phyloP scores from a whole-genome alignment of 2,329 filamentous ascomycete species.

The Xylariaceae sp. region DNA sequence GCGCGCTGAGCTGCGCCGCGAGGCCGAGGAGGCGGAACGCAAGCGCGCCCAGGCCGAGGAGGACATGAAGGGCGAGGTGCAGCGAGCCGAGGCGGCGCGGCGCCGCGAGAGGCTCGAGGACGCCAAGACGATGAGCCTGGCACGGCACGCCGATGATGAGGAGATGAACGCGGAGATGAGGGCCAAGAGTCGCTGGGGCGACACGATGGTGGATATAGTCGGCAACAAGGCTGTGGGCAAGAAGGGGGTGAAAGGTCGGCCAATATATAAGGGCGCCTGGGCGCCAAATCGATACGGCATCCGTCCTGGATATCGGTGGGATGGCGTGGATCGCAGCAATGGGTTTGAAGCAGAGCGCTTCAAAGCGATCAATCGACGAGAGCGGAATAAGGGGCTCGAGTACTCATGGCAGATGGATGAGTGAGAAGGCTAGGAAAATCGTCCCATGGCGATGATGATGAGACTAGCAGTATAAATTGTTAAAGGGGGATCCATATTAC shows the following conservation, averaged over 20 bases:
- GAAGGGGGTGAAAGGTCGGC: conserved; percentile 42
- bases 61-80: conserved; percentile 79
- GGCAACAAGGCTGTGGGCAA: conserved; percentile 1
- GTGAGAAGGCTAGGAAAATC: conserved; percentile 33
- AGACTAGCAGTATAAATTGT: too few species aligned
- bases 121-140: conserved; percentile 76
- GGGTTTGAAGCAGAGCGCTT: conserved; percentile 94
- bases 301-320: conserved; percentile 87
- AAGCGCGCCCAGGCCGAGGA: conserved; percentile 66
- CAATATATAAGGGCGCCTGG: conserved; percentile 72
- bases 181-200: conserved; percentile 79
- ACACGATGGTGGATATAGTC: conserved; percentile 82
- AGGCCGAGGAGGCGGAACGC: conserved; percentile 63
- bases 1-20: conserved; percentile 74
- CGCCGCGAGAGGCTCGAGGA: conserved; percentile 69
- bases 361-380: conserved; percentile 74
- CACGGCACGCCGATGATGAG: conserved; percentile 76
- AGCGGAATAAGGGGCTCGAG: conserved; percentile 73
- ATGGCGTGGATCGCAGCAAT: conserved; percentile 90
- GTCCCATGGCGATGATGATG: too few species aligned
- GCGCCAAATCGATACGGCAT: conserved; percentile 94
- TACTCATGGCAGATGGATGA: conserved; percentile 98
- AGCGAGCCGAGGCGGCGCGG: conserved; percentile 62
- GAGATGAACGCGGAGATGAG: conserved; percentile 82
- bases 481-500: too few species aligned